These are phyloP conservation scores for Protomyces gravidus DNA, from an alignment of 1,139 yeast species.

Conservation along the genomic window DNA sequence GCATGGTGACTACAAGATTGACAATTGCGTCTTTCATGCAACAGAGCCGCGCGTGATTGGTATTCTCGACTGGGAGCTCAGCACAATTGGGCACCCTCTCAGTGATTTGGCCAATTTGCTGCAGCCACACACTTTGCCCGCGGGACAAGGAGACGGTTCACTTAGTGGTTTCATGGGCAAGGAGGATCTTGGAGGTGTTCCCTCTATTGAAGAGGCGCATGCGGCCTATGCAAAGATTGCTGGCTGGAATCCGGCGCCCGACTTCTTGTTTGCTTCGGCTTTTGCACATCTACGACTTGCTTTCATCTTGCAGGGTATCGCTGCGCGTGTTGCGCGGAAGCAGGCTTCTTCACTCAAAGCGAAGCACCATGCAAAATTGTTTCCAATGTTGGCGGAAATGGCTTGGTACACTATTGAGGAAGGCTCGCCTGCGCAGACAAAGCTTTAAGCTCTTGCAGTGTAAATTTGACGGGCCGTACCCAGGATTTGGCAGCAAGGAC, in stretches of 20 bases:
- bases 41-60: constrained; percentile 52
- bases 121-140: constrained; percentile 55
- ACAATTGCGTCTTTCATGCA: constrained; percentile 56
- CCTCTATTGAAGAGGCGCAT: constrained; percentile 36
- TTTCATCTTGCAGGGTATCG: constrained; percentile 65
- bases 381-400: constrained; percentile 47
- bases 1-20: constrained; percentile 68
- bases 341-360: constrained; percentile 61
- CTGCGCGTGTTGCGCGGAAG: constrained; percentile 56
- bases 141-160: constrained; percentile 18
- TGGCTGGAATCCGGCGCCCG: constrained; percentile 40
- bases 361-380: constrained; percentile 46
- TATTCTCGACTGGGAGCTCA: constrained; percentile 64
- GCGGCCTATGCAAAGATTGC: constrained; percentile 35
- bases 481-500: constrained; percentile 10
- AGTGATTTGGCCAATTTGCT: constrained; percentile 60
- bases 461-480: constrained; percentile 10
- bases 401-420: constrained; percentile 38
- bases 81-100: constrained; percentile 64
- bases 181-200: constrained; percentile 36
- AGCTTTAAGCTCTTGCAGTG: not conserved
- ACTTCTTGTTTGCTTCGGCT: constrained; percentile 57
- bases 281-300: constrained; percentile 58
- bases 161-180: constrained; percentile 26
- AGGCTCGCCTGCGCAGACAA: constrained; percentile 3